phyloP scores from a whole-genome alignment of 352 stramenopile genomes.

The Phytophthora crassamura region DNA sequence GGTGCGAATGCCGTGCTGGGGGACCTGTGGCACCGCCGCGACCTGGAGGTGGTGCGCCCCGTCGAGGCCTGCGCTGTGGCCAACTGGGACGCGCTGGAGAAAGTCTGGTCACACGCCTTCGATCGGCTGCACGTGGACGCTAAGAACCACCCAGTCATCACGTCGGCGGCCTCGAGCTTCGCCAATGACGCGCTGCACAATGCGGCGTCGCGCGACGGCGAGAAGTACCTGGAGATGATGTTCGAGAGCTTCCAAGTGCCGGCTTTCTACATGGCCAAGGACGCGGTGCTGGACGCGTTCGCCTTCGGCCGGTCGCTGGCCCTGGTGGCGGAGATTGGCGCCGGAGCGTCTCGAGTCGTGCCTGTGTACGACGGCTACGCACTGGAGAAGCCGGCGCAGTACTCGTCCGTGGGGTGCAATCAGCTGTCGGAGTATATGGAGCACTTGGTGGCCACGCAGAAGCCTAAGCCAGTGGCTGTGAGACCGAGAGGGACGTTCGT shows the following conservation, averaged over 20 bases:
- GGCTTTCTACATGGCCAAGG: conserved; percentile 92
- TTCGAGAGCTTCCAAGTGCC: conserved; percentile 93
- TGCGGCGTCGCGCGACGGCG: conserved; percentile 58
- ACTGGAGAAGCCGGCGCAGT: conserved; percentile 77
- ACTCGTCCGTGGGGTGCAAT: conserved; percentile 78
- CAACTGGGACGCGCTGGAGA: conserved; percentile 90
- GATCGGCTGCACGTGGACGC: conserved; percentile 70
- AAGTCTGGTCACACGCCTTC: conserved; percentile 85
- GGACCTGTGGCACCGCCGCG: conserved; percentile 59
- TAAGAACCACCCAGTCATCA: conserved; percentile 80
- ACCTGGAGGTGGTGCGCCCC: conserved; percentile 68
- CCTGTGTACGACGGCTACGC: conserved; percentile 93
- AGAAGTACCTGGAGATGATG: conserved; percentile 92
- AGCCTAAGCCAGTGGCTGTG: conserved; percentile 46
- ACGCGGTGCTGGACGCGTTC: conserved; percentile 91
- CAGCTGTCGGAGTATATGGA: conserved; percentile 76
- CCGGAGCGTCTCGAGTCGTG: conserved; percentile 84
- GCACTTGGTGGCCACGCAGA: conserved; percentile 58
- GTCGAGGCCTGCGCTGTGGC: conserved; percentile 65
- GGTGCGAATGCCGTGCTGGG: conserved; percentile 36
- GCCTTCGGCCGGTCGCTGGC: conserved; percentile 88
- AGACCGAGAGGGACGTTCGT: conserved; percentile 74
- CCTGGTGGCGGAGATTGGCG: conserved; percentile 90
- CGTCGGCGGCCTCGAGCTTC: conserved; percentile 76
- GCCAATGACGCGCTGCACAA: conserved; percentile 71